A percentile compares a stretch with the other conserved stretches of the same genome.
These are phyloP conservation scores for Arthrobotrys entomopaga DNA, from an alignment of 2,329 filamentous ascomycete genomes.

Conservation along the genomic window DNA sequence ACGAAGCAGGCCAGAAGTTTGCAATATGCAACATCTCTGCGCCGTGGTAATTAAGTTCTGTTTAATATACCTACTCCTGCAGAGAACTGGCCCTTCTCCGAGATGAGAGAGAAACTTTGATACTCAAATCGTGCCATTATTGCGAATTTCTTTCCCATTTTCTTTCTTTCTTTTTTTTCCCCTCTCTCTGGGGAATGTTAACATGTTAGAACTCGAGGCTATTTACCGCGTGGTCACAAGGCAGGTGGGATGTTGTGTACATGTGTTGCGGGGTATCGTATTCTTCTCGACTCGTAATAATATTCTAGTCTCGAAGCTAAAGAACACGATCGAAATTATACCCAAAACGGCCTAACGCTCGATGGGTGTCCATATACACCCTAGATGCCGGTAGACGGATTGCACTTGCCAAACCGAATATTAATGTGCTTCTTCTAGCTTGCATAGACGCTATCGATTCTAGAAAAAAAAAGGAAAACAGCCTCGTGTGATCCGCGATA, in stretches of 20 bases:
- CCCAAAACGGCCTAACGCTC: constrained; percentile 18
- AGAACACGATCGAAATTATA: constrained; percentile 5
- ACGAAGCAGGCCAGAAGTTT: background rate
- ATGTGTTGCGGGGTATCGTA: constrained; percentile 17
- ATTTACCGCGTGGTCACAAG: constrained; percentile 25
- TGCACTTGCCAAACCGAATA: background rate
- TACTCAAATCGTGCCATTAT: background rate
- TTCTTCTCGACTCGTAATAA: constrained; percentile 13
- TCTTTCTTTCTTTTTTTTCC: constrained; percentile 17
- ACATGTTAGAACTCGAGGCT: no score
- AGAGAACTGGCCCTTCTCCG: constrained; percentile 19
- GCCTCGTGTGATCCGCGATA: constrained; percentile 24
- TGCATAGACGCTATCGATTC: background rate
- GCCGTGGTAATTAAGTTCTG: constrained; percentile 23
- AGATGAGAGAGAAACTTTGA: constrained; percentile 10
- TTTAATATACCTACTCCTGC: constrained; percentile 27
- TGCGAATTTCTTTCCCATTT: background rate
- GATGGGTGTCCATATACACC: background rate
- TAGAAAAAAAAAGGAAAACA: constrained; percentile 18
- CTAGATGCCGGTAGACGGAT: background rate
- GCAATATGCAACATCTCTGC: constrained; percentile 27
- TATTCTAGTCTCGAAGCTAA: no score
- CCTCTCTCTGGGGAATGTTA: no score
- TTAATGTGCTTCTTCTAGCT: constrained; percentile 3
- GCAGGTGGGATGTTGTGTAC: constrained; percentile 11